Evolutionary conservation across 2,329 filamentous ascomycete species (phyloP).

Genomic region (Beauveria sp.): DNA sequence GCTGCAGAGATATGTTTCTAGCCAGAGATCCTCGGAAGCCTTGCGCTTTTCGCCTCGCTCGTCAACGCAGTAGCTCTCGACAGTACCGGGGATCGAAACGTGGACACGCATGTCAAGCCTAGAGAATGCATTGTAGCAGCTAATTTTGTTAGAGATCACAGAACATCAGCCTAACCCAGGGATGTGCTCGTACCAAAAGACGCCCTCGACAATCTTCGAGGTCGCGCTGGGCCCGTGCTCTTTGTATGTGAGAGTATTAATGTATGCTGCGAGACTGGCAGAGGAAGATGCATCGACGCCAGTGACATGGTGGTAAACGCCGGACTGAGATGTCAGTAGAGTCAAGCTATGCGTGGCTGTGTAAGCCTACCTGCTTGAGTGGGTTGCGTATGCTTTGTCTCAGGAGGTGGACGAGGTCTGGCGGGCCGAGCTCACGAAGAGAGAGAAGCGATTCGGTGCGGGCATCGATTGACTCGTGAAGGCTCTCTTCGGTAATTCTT

Average conservation of each 20-base stretch:
- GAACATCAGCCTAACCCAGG: conserved; percentile 22
- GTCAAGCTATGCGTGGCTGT: neutral
- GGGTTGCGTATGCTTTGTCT: conserved; percentile 59
- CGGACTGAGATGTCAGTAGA: conserved; percentile 49
- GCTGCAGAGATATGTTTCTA: conserved; percentile 95
- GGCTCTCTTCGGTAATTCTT: conserved; percentile 88
- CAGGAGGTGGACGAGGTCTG: conserved; percentile 89
- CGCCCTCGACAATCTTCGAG: conserved; percentile 84
- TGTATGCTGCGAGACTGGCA: conserved; percentile 92
- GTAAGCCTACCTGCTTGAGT: conserved; percentile 42
- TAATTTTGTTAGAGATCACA: conserved; percentile 18
- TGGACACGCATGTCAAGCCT: conserved; percentile 97
- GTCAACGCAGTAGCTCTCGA: conserved; percentile 96
- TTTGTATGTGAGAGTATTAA: conserved; percentile 92
- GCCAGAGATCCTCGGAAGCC: conserved; percentile 88
- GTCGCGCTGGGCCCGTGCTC: conserved; percentile 63
- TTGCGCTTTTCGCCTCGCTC: conserved; percentile 92
- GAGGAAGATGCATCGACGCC: conserved; percentile 96
- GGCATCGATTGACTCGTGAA: conserved; percentile 85
- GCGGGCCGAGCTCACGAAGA: conserved; percentile 87
- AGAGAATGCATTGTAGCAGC: conserved; percentile 98
- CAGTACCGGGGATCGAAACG: conserved; percentile 90
- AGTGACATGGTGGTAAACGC: conserved; percentile 96
- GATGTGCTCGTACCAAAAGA: conserved; percentile 67
- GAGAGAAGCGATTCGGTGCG: conserved; percentile 81